Conservation (phyloP, 208 protist genomes). For the Trypanosoma cruzi region DNA sequence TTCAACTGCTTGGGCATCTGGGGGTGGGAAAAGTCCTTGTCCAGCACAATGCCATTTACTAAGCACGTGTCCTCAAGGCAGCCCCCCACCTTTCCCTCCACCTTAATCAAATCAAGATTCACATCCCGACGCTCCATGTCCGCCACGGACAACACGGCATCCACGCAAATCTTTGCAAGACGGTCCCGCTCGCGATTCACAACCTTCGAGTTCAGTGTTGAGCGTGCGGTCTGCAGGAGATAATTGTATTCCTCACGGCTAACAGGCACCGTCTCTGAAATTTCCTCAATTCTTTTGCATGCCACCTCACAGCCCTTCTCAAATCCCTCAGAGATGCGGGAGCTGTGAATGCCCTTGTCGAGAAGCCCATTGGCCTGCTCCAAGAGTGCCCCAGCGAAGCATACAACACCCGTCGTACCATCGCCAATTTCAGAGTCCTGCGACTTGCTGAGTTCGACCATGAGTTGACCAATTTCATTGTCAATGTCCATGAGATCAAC, state of each 20-base stretch:
- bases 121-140: slow-evolving; percentile 99
- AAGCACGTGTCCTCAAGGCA: slow-evolving; percentile 98
- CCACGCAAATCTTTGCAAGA: slow-evolving; percentile 98
- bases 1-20: slow-evolving; percentile 96
- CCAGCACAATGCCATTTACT: slow-evolving; percentile 98
- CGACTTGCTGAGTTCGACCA: slow-evolving; percentile 99
- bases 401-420: slow-evolving; percentile 99
- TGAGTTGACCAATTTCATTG: slow-evolving; percentile 99
- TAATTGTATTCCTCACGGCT: slow-evolving; percentile 83
- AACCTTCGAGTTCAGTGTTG: slow-evolving; percentile 99
- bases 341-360: slow-evolving; percentile 99
- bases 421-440: slow-evolving; percentile 99
- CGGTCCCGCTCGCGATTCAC: slow-evolving; percentile 96
- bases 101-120: slow-evolving; percentile 99
- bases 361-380: slow-evolving; percentile 97
- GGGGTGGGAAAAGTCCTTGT: slow-evolving; percentile 99
- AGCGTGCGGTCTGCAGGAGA: slow-evolving; percentile 97
- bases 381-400: slow-evolving; percentile 98
- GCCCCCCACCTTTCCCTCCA: slow-evolving; percentile 98
- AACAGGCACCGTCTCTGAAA: slow-evolving; percentile 86
- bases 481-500: slow-evolving; percentile 98
- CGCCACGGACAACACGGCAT: slow-evolving; percentile 98
- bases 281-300: slow-evolving; percentile 91
- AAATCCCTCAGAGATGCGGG: slow-evolving; percentile 98
- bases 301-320: slow-evolving; percentile 98